These are phyloP conservation scores for Saccharomycopsis babjevae DNA, from an alignment of 805 yeast species.

Conservation along the genomic window DNA sequence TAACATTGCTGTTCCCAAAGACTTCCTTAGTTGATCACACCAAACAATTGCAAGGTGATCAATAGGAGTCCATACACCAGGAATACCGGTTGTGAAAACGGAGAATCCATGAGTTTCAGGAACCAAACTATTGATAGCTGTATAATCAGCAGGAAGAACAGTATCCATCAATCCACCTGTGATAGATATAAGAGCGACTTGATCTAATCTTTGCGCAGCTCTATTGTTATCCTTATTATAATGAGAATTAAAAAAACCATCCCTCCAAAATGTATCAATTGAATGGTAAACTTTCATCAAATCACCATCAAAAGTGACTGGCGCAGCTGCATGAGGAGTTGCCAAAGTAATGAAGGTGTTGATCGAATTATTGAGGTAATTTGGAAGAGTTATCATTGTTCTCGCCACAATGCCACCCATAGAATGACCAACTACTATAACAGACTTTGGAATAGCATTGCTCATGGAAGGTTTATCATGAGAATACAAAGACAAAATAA, in stretches of 20 bases:
- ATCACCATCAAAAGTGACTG: constrained; percentile 89
- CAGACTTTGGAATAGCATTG: constrained; percentile 34
- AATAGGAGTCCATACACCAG: constrained; percentile 85
- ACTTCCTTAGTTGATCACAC: constrained; percentile 80
- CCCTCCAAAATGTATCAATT: constrained; percentile 72
- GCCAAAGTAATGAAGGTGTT: constrained; percentile 80
- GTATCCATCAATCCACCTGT: constrained; percentile 82
- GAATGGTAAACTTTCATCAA: constrained; percentile 62
- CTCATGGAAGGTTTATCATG: constrained; percentile 28
- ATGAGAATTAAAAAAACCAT: constrained; percentile 34
- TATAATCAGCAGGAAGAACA: constrained; percentile 83
- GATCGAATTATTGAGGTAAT: constrained; percentile 60
- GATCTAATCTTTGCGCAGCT: constrained; percentile 37
- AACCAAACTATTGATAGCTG: constrained; percentile 58
- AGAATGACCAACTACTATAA: constrained; percentile 79
- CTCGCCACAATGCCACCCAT: constrained; percentile 97
- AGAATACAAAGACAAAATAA: constrained; percentile 58
- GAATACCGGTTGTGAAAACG: constrained; percentile 76
- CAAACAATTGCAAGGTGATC: constrained; percentile 94
- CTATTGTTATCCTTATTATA: constrained; percentile 9
- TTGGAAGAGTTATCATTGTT: constrained; percentile 69
- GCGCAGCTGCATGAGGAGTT: constrained; percentile 88
- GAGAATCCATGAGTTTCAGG: constrained; percentile 75
- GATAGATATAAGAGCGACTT: constrained; percentile 68
- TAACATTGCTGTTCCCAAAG: constrained; percentile 47